Percentiles rank a stretch among this genome's conserved stretches.
These are phyloP conservation scores for Symbiodinium pilosum DNA, from an alignment of 73 alveolate species.

Conservation along the genomic window DNA sequence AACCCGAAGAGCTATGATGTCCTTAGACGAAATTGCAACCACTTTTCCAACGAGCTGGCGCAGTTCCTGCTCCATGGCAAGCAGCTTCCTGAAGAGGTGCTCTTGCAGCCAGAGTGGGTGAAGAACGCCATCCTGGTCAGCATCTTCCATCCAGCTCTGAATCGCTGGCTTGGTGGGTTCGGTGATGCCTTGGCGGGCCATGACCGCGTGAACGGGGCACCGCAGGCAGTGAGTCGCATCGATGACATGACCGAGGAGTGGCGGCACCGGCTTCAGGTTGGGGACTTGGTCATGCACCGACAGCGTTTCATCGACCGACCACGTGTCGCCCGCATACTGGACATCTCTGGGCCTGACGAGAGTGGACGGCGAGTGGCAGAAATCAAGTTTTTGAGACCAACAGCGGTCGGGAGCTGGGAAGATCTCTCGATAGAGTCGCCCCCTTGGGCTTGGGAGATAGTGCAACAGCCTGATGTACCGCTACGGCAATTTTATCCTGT, in stretches of 20 bases:
- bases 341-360: neutral
- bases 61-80: slow-evolving; percentile 24
- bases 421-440: slow-evolving; percentile 17
- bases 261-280: slow-evolving; percentile 27
- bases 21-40: neutral
- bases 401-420: neutral
- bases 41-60: slow-evolving; percentile 19
- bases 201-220: neutral
- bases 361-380: slow-evolving; percentile 17
- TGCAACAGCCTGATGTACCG: neutral
- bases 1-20: neutral
- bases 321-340: slow-evolving; percentile 5
- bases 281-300: slow-evolving; percentile 6
- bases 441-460: slow-evolving; percentile 24
- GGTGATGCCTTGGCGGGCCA: slow-evolving; percentile 22
- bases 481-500: slow-evolving; percentile 59
- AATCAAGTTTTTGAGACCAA: slow-evolving; percentile 2
- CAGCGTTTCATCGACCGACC: slow-evolving; percentile 29
- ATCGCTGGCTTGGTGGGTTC: slow-evolving; percentile 24
- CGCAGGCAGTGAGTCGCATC: neutral
- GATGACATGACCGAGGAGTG: slow-evolving; percentile 36
- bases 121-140: slow-evolving; percentile 9
- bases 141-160: slow-evolving; percentile 10
- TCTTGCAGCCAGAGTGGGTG: slow-evolving; percentile 36
- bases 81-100: slow-evolving; percentile 22